These are phyloP conservation scores for Gigaspora rosea DNA, from an alignment of 192 early-diverging fungal species.

Conservation along the genomic window DNA sequence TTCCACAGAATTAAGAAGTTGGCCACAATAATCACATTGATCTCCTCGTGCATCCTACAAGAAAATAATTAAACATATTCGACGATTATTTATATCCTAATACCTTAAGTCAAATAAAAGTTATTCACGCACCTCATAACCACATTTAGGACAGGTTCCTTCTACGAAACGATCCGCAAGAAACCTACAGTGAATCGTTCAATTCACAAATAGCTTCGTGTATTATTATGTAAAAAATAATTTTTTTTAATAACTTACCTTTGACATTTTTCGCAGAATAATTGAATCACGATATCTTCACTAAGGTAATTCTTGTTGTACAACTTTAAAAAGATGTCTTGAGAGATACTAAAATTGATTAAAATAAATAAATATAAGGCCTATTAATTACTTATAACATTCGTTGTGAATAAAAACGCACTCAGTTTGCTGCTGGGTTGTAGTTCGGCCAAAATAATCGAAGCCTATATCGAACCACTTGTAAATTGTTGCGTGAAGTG, in stretches of 20 bases:
- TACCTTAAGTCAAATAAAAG: conserved; percentile 10
- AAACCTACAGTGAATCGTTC: conserved; percentile 55
- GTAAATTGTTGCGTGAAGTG: conserved; percentile 84
- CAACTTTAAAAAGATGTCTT: conserved; percentile 82
- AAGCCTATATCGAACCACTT: conserved; percentile 95
- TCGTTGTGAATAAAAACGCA: conserved; percentile 22
- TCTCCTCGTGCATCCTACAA: conserved; percentile 93
- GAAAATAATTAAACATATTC: not conserved
- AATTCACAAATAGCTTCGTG: not conserved
- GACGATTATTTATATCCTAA: not conserved
- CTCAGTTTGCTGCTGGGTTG: conserved; percentile 86
- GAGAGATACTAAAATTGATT: conserved; percentile 61
- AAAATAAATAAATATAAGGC: conserved; percentile 1
- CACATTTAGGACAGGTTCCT: conserved; percentile 91
- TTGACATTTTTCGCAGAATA: conserved; percentile 87
- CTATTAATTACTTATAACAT: not conserved
- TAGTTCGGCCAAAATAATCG: conserved; percentile 95
- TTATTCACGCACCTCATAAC: conserved; percentile 55
- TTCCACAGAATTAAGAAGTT: conserved; percentile 88
- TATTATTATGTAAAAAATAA: not conserved
- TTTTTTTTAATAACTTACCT: conserved; percentile 43
- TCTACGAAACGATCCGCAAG: conserved; percentile 98
- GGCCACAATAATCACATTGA: conserved; percentile 96
- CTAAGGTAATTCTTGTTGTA: conserved; percentile 70
- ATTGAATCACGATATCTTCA: conserved; percentile 80